Percentiles rank a stretch among this genome's conserved stretches.
phyloP scores from a whole-genome alignment of 768 basidiomycete genomes.

The Hypholoma fasciculare region DNA sequence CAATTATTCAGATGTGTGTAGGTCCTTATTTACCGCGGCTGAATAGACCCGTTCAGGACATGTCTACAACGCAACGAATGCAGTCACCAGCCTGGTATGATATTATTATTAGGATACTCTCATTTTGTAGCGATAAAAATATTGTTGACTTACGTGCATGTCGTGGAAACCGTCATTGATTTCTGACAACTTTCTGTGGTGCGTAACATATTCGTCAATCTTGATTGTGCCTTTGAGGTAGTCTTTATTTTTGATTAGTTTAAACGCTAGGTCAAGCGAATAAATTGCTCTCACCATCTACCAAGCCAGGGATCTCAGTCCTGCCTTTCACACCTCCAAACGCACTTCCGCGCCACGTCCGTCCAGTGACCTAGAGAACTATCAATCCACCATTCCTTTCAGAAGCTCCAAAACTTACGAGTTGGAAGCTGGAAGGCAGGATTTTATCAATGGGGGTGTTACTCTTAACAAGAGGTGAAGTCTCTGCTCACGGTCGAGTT shows the following conservation, averaged over 20 bases:
- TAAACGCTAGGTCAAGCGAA: background rate
- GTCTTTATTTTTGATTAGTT: constrained; percentile 42
- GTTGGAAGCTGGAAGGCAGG: constrained; percentile 43
- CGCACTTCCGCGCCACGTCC: constrained; percentile 92
- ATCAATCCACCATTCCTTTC: background rate
- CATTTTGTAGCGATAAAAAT: background rate
- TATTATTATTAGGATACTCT: too few relatives aligned
- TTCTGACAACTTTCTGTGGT: constrained; percentile 69
- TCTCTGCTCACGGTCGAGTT: constrained; percentile 70
- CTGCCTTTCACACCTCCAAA: constrained; percentile 99
- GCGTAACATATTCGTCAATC: constrained; percentile 97
- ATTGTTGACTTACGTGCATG: constrained; percentile 83
- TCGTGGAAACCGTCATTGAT: constrained; percentile 91
- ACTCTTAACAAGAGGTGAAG: background rate
- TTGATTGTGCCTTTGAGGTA: constrained; percentile 81
- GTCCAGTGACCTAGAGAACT: constrained; percentile 61
- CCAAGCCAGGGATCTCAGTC: constrained; percentile 91
- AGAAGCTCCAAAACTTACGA: constrained; percentile 31
- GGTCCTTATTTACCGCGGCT: background rate
- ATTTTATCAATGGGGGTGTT: background rate
- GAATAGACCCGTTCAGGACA: constrained; percentile 46
- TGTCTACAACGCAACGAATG: constrained; percentile 94
- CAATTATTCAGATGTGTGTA: background rate
- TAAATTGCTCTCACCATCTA: constrained; percentile 60
- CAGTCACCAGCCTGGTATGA: constrained; percentile 69